Percentiles rank a stretch among this genome's conserved stretches.
Conservation (phyloP, 2,329 filamentous ascomycete genomes). For the Fusarium tjaetaba region DNA sequence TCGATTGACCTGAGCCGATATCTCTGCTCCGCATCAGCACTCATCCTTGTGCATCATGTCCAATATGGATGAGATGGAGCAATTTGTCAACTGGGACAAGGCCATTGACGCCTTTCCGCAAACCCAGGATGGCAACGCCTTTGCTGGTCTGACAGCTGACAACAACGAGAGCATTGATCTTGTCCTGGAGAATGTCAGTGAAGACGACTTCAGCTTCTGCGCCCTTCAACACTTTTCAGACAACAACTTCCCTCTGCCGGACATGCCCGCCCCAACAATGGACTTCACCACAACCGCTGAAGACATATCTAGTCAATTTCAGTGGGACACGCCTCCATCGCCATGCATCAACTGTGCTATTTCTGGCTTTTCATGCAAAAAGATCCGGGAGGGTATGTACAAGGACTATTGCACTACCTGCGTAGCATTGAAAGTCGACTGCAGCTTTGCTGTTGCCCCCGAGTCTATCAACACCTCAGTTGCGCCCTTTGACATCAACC, state of each 20-base stretch:
- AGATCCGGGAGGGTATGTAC: conserved; percentile 67
- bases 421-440: conserved; percentile 66
- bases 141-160: conserved; percentile 50
- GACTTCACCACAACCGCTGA: conserved; percentile 38
- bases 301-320: conserved; percentile 32
- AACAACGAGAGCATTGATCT: conserved; percentile 58
- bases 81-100: conserved; percentile 72
- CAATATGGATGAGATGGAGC: conserved; percentile 65
- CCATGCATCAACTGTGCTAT: conserved; percentile 64
- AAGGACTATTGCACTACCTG: conserved; percentile 71
- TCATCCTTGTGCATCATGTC: conserved; percentile 44
- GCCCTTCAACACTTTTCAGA: conserved; percentile 66
- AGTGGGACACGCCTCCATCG: conserved; percentile 55
- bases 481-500: conserved; percentile 56
- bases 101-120: conserved; percentile 53
- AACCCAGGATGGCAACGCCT: conserved; percentile 45
- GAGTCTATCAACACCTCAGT: conserved; percentile 48
- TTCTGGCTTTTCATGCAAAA: conserved; percentile 68
- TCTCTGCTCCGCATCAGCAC: conserved; percentile 18
- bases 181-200: conserved; percentile 64
- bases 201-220: conserved; percentile 68
- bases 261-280: conserved; percentile 46
- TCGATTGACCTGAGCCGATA: conserved; percentile 34
- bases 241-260: conserved; percentile 48
- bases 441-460: conserved; percentile 61